A percentile compares a stretch with the other conserved stretches of the same genome.
Evolutionary conservation across 148 eudicot genomes (phyloP).

Genomic region (Rhododendron henanense): DNA sequence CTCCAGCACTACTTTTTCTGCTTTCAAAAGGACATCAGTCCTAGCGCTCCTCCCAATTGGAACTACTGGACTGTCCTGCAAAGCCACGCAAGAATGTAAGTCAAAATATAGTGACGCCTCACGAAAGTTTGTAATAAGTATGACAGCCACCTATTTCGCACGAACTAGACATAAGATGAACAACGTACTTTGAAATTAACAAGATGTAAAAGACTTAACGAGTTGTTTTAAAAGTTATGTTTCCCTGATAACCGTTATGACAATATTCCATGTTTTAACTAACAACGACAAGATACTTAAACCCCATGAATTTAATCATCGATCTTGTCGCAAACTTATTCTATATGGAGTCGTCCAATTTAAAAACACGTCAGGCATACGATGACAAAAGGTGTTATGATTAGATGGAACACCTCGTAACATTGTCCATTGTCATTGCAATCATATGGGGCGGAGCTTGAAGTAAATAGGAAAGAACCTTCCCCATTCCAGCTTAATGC

Average conservation of each 20-base stretch:
- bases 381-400: neutral
- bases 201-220: neutral
- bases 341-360: neutral
- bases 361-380: neutral
- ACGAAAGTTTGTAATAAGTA: constrained; percentile 1
- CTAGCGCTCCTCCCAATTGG: constrained; percentile 77
- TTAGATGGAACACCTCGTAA: constrained; percentile 60
- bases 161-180: neutral
- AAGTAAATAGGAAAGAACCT: constrained; percentile 83
- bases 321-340: neutral
- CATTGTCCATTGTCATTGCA: constrained; percentile 78
- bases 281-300: neutral
- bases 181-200: neutral
- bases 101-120: neutral
- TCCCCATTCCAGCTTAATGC: constrained; percentile 71
- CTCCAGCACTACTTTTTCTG: constrained; percentile 70
- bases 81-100: constrained; percentile 10
- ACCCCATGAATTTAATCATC: neutral
- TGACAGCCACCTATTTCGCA: neutral
- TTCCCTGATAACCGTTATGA: neutral
- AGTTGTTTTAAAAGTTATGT: neutral
- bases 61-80: constrained; percentile 68
- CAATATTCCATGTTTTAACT: neutral
- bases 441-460: constrained; percentile 86
- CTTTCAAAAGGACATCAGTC: constrained; percentile 70